Evolutionary conservation across 2,329 filamentous ascomycete species (phyloP).

Genomic region (Exophiala sp.): DNA sequence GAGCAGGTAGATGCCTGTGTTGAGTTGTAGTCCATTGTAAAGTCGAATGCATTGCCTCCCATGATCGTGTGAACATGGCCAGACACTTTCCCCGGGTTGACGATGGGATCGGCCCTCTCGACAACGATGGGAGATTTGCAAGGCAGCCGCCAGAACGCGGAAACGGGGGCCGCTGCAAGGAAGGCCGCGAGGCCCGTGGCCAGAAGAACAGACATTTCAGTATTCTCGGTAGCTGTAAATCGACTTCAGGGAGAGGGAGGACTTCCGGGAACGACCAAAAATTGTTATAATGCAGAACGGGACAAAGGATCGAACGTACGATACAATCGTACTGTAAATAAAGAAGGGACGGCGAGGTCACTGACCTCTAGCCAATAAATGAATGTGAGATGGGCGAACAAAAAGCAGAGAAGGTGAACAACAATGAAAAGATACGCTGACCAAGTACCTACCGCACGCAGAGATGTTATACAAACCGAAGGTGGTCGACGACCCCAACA

Average conservation of each 20-base stretch:
- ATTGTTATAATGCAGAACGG: constrained; percentile 16
- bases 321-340: constrained; percentile 22
- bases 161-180: constrained; percentile 25
- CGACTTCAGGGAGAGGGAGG: constrained; percentile 4
- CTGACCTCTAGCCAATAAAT: constrained; percentile 23
- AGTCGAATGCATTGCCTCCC: constrained; percentile 63
- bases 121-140: constrained; percentile 32
- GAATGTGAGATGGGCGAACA: constrained; percentile 16
- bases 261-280: constrained; percentile 14
- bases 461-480: constrained; percentile 13
- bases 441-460: constrained; percentile 1
- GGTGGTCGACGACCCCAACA: background rate
- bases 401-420: constrained; percentile 15
- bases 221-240: constrained; percentile 5
- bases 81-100: constrained; percentile 54
- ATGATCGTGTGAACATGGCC: constrained; percentile 65
- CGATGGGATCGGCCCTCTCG: constrained; percentile 55
- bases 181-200: constrained; percentile 19
- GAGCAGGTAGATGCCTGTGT: constrained; percentile 58
- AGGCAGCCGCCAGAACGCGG: constrained; percentile 30
- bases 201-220: constrained; percentile 20
- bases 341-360: constrained; percentile 25
- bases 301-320: constrained; percentile 24
- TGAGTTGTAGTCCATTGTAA: constrained; percentile 41
- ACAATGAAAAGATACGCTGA: constrained; percentile 8